phyloP scores from a whole-genome alignment of 805 yeast species.

The Cyberlindnera veronae region DNA sequence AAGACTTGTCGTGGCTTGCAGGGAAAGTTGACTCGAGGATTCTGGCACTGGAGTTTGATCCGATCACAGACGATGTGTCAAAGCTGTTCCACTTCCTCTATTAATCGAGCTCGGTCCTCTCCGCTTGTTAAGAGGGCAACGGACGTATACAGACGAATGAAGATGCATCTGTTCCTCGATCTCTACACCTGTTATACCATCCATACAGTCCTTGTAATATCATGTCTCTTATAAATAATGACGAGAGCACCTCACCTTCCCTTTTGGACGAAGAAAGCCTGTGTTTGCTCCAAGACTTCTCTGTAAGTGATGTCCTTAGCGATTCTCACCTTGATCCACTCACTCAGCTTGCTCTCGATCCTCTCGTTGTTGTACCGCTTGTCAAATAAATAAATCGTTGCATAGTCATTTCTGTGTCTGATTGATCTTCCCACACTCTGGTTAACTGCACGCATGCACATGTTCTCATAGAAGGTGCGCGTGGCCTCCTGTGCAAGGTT shows the following conservation, averaged over 20 bases:
- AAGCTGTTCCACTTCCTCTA: constrained; percentile 3
- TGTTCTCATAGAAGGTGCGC: constrained; percentile 66
- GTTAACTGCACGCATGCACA: constrained; percentile 88
- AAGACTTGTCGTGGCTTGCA: constrained; percentile 5
- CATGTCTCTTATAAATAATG: neutral
- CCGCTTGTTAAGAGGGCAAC: no score
- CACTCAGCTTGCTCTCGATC: constrained; percentile 60
- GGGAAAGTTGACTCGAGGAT: neutral
- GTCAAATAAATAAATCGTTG: constrained; percentile 72
- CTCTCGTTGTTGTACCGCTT: constrained; percentile 45
- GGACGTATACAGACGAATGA: no score
- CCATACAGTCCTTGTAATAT: neutral
- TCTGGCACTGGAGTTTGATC: constrained; percentile 1
- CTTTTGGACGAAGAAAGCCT: constrained; percentile 14
- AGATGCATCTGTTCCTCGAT: no score
- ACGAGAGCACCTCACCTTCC: neutral
- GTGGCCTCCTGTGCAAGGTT: constrained; percentile 46
- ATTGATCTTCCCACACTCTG: constrained; percentile 93
- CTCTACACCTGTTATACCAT: no score
- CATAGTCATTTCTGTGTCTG: constrained; percentile 77
- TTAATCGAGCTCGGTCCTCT: no score
- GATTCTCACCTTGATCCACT: constrained; percentile 62
- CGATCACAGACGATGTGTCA: constrained; percentile 3
- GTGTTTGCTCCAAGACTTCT: constrained; percentile 23
- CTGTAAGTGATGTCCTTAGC: constrained; percentile 18